Base-by-base conservation (phyloP, 2,329 filamentous ascomycete species). In the Colletotrichum ledebouriae region DNA sequence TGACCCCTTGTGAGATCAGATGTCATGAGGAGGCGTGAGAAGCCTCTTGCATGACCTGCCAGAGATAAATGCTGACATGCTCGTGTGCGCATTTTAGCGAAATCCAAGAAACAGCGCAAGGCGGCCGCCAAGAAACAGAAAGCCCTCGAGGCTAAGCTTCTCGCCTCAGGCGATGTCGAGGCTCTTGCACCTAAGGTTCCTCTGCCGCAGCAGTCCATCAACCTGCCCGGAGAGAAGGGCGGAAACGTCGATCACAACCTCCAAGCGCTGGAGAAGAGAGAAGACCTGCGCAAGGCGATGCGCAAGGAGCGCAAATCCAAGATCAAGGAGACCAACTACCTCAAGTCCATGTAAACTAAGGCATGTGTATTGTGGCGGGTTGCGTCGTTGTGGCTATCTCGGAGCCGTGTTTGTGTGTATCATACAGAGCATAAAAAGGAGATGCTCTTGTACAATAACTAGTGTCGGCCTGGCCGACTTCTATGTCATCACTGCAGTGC, bases 301-400 rank as follows among this genome's bases (percentile, higher is more conserved):
- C 87, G 92, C 75, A 87, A 87, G 78, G 91, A 94, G 83, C 85
- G 92, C 77, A 88, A 90, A 80, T 87, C 87, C 68, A 87, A 86
- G 80, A 96, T 96, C 76, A 95, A 94, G 88, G 93, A 96, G 84
- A 82, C 81, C 77, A 96, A 96, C 82, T 96, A 94, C 86, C 87
- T 96, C 80, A 92, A 91, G 86, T 88, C 89, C 49, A 93, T 94
- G 91, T 89, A 84, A 82, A 72, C 6, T 37, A 33, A 17, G 11
- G 22, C 29, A 20, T 22, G 34, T 20, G 37, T 42, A 44, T 44
- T 37, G 15, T 15, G 33, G 49, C 46, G 44, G 15, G 22, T 46
- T 11, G 25, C 53, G 17, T n/a, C 44, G 15, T 12, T 37, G 33
- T 39, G 29, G 64, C 20, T 29, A 44, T 20, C 3, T 22, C 53